phyloP scores from a whole-genome alignment of 1,284 basidiomycete genomes.

The Naganishia albida region DNA sequence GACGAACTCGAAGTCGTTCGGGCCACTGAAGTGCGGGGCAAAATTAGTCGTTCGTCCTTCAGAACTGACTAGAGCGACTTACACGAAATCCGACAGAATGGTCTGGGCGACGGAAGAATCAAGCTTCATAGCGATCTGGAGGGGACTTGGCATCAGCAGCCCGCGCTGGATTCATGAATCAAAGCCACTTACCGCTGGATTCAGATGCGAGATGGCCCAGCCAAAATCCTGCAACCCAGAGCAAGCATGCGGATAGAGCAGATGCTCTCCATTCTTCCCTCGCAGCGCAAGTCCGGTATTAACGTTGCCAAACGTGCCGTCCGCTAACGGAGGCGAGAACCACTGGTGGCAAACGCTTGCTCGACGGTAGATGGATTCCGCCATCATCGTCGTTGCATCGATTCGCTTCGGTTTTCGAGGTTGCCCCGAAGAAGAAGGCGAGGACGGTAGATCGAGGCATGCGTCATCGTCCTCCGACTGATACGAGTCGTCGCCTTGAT shows the following conservation, averaged over 20 bases:
- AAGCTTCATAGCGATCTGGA: neutral
- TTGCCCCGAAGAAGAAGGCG: neutral
- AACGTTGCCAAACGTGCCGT: slow-evolving; percentile 17
- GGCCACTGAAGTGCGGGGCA: neutral
- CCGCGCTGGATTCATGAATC: neutral
- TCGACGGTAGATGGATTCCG: neutral
- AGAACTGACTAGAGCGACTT: too few relatives aligned
- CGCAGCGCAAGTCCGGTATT: slow-evolving; percentile 44
- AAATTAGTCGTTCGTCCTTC: too few relatives aligned
- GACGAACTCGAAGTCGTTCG: slow-evolving; percentile 28
- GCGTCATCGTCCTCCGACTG: neutral
- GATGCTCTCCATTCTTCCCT: slow-evolving; percentile 40
- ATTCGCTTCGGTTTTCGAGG: neutral
- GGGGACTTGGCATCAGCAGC: neutral
- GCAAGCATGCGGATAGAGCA: slow-evolving; percentile 45
- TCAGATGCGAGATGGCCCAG: slow-evolving; percentile 40
- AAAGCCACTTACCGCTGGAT: slow-evolving; percentile 38
- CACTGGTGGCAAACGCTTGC: neutral
- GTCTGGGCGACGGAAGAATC: too few relatives aligned
- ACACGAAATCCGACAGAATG: too few relatives aligned
- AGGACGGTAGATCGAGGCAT: neutral
- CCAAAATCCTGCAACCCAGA: slow-evolving; percentile 42
- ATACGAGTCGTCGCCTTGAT: neutral
- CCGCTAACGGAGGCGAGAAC: neutral
- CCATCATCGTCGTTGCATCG: neutral